Percentiles rank a stretch among this genome's conserved stretches.
Conservation (phyloP, 148 eudicot species). For the Cornus controversa region DNA sequence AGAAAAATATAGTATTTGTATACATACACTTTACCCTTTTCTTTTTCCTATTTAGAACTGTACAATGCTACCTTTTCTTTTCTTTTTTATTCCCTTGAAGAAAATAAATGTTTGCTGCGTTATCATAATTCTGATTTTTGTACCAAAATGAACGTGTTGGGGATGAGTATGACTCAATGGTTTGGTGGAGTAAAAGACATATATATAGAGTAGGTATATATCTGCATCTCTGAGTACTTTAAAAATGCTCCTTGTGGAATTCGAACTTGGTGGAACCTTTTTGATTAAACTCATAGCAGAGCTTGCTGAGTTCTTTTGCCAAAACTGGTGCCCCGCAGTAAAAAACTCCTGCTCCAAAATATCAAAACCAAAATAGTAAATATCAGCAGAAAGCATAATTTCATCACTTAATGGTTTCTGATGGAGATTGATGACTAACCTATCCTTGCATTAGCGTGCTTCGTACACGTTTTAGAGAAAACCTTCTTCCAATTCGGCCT, state of each 20-base stretch:
- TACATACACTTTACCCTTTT: slow-evolving; percentile 5
- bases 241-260: slow-evolving; percentile 93
- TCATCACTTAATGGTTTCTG: neutral
- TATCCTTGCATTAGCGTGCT: slow-evolving; percentile 85
- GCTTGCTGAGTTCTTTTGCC: slow-evolving; percentile 71
- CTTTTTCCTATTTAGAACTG: slow-evolving; percentile 22
- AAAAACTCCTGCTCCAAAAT: slow-evolving; percentile 75
- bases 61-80: slow-evolving; percentile 18
- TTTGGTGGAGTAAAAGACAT: neutral
- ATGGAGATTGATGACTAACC: slow-evolving; percentile 40
- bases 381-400: neutral
- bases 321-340: slow-evolving; percentile 75
- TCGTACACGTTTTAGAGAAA: slow-evolving; percentile 59
- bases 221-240: slow-evolving; percentile 6
- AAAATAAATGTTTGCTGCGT: neutral
- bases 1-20: neutral
- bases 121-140: slow-evolving; percentile 6
- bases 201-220: neutral
- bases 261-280: slow-evolving; percentile 88
- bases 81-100: neutral
- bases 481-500: slow-evolving; percentile 98
- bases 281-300: slow-evolving; percentile 76
- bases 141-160: slow-evolving; percentile 2
- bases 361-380: neutral
- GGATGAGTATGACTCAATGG: slow-evolving; percentile 2